These are phyloP conservation scores for Phytophthora melonis DNA, from an alignment of 352 stramenopile genomes.

Conservation along the genomic window DNA sequence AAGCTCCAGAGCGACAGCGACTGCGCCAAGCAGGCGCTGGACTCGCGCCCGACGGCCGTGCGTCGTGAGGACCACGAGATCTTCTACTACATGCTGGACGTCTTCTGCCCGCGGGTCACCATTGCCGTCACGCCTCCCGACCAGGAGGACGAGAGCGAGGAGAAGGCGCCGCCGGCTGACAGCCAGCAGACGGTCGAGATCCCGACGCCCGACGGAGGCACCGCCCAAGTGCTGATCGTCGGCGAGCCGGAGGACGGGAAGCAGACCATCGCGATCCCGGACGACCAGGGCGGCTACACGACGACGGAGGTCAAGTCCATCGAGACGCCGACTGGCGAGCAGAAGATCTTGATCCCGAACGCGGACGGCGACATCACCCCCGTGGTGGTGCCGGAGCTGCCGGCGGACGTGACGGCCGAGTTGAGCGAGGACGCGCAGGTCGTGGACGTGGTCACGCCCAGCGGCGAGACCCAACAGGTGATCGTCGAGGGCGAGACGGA, in stretches of 20 bases:
- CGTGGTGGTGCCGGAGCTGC: constrained; percentile 22
- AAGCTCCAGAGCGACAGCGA: constrained; percentile 33
- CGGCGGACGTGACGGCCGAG: constrained; percentile 6
- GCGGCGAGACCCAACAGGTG: constrained; percentile 25
- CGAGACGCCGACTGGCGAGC: constrained; percentile 26
- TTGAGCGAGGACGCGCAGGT: constrained; percentile 12
- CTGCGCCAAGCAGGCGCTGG: constrained; percentile 22
- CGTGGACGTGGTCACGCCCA: constrained; percentile 21
- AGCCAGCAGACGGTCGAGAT: constrained; percentile 29
- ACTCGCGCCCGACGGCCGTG: constrained; percentile 11
- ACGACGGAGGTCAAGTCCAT: constrained; percentile 27
- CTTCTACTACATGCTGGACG: constrained; percentile 36
- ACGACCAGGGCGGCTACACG: constrained; percentile 23
- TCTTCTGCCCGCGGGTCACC: constrained; percentile 28
- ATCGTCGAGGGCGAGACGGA: constrained; percentile 21
- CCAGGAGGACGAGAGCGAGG: constrained; percentile 1
- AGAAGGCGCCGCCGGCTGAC: background rate
- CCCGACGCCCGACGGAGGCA: constrained; percentile 20
- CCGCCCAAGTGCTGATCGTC: constrained; percentile 23
- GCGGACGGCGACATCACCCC: constrained; percentile 28
- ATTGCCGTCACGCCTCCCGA: constrained; percentile 27
- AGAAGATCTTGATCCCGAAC: constrained; percentile 39
- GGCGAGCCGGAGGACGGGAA: constrained; percentile 21
- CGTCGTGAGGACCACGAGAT: constrained; percentile 17
- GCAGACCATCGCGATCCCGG: constrained; percentile 27